Percentiles rank a stretch among this genome's conserved stretches.
These are phyloP conservation scores for Auricularia auricula-judae DNA, from an alignment of 768 basidiomycete genomes.

Conservation along the genomic window DNA sequence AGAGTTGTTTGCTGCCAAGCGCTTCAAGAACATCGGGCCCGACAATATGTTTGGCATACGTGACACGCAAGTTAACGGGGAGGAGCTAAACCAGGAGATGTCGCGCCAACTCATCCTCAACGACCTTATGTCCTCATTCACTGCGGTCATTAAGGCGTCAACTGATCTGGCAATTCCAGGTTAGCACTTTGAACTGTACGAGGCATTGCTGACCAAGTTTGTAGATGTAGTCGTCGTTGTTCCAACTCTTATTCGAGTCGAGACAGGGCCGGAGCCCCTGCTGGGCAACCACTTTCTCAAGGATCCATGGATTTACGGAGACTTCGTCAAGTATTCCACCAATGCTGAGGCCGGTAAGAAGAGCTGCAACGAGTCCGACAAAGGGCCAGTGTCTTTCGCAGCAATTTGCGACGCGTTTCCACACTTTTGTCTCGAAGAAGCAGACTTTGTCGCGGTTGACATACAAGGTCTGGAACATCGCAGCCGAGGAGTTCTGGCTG, in stretches of 20 bases:
- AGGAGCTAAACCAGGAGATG: not conserved
- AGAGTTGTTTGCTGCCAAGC: not conserved
- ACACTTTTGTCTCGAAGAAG: not conserved
- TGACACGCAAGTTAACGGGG: not conserved
- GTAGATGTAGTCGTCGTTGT: not conserved
- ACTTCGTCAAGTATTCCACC: not conserved
- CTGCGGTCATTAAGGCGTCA: not conserved
- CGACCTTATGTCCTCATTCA: not conserved
- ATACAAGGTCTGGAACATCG: not conserved
- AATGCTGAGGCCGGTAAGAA: not conserved
- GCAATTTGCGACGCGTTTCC: not conserved
- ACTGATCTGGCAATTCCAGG: not conserved
- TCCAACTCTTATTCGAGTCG: not conserved
- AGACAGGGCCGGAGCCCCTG: not conserved
- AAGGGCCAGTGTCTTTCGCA: not conserved
- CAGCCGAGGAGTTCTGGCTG: too few relatives aligned
- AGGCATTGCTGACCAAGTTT: too few relatives aligned
- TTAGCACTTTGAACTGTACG: not conserved
- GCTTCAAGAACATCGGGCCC: not conserved
- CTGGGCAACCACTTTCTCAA: not conserved
- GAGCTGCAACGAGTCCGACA: not conserved
- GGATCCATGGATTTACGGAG: not conserved
- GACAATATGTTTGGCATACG: not conserved
- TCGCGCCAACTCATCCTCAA: constrained; percentile 14
- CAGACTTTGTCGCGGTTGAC: not conserved